Evolutionary conservation across 495 filamentous ascomycete species (phyloP).

Genomic region (Lasiosphaeria miniovina): DNA sequence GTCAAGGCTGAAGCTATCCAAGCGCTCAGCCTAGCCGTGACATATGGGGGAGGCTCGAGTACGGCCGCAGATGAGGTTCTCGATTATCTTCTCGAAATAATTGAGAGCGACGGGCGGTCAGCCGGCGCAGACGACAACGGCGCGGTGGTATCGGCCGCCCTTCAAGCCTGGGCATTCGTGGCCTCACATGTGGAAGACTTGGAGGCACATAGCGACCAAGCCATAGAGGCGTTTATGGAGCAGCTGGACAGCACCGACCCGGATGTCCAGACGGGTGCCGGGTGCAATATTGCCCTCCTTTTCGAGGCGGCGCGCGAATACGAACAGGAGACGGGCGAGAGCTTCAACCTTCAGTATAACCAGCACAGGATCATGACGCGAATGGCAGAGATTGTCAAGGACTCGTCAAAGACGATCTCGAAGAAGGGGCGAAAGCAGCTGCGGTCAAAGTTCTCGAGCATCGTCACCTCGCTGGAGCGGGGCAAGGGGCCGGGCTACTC

Average conservation of each 20-base stretch:
- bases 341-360: conserved; percentile 40
- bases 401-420: conserved; percentile 68
- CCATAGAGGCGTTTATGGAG: conserved; percentile 84
- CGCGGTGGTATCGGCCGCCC: conserved; percentile 75
- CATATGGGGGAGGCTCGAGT: conserved; percentile 75
- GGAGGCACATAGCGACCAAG: conserved; percentile 65
- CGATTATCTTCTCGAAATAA: conserved; percentile 79
- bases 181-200: conserved; percentile 81
- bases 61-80: conserved; percentile 72
- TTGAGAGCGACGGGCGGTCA: conserved; percentile 76
- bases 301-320: conserved; percentile 75
- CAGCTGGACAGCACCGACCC: conserved; percentile 78
- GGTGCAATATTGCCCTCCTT: conserved; percentile 84
- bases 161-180: conserved; percentile 85
- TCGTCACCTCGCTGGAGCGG: conserved; percentile 79
- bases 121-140: conserved; percentile 72
- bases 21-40: conserved; percentile 66
- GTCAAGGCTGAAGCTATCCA: conserved; percentile 75
- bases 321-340: conserved; percentile 60
- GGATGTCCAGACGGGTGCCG: conserved; percentile 78
- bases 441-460: conserved; percentile 75
- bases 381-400: conserved; percentile 48
- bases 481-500: conserved; percentile 48
- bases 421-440: conserved; percentile 77
- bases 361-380: conserved; percentile 59